Evolutionary conservation across 83 land plant genomes (phyloP).

Genomic region (Picea mariana): DNA sequence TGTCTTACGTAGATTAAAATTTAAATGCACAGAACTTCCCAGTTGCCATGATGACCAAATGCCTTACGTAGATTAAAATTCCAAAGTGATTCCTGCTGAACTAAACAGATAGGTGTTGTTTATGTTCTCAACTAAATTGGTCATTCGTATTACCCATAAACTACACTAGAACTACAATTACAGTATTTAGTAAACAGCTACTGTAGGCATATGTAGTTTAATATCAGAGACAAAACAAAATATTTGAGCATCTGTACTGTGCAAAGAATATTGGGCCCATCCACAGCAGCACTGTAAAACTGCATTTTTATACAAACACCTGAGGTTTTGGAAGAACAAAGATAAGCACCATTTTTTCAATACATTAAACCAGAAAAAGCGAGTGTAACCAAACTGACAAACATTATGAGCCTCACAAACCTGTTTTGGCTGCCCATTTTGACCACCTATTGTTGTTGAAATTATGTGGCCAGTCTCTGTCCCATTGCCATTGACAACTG

Average conservation of each 20-base stretch:
- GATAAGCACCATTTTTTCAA: background rate
- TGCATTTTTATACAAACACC: background rate
- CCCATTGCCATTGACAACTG: conserved; percentile 54
- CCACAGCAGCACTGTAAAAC: background rate
- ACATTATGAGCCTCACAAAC: conserved; percentile 22
- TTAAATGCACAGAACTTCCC: background rate
- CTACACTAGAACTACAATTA: background rate
- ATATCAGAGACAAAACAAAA: background rate
- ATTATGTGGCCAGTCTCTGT: conserved; percentile 75
- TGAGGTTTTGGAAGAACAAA: background rate
- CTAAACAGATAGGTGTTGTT: background rate
- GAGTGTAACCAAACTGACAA: no score
- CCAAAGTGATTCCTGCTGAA: background rate
- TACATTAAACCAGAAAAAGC: background rate
- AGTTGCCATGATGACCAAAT: background rate
- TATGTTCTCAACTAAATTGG: background rate
- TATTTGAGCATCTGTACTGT: background rate
- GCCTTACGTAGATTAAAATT: background rate
- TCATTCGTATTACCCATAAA: background rate
- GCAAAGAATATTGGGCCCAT: background rate
- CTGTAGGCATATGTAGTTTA: background rate
- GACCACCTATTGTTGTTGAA: conserved; percentile 52
- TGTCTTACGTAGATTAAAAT: background rate
- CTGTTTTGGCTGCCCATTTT: conserved; percentile 76
- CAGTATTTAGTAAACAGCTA: background rate